Evolutionary conservation across 2,329 filamentous ascomycete species (phyloP).

Genomic region (Arthrocladium fulminans): DNA sequence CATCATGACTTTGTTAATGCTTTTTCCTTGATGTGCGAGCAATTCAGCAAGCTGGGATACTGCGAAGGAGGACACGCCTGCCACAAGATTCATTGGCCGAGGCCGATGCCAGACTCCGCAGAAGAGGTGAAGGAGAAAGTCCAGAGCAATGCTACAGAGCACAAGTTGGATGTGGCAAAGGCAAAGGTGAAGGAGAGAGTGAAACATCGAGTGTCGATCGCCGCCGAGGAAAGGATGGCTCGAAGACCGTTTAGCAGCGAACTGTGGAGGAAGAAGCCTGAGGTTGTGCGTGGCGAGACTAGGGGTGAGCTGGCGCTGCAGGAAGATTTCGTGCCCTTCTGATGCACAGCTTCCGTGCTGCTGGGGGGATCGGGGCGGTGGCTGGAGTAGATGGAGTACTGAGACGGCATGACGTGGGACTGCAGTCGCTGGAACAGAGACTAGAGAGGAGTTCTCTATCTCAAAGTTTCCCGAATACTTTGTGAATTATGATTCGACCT

Average conservation of each 20-base stretch:
- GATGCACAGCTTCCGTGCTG: background rate
- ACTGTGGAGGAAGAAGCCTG: background rate
- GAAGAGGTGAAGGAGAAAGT: background rate
- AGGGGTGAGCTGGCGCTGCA: slow-evolving; percentile 6
- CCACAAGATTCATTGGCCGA: slow-evolving; percentile 5
- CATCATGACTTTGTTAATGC: slow-evolving; percentile 1
- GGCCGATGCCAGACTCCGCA: background rate
- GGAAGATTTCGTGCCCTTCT: slow-evolving; percentile 8
- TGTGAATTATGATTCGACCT: too few species aligned
- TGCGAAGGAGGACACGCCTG: background rate
- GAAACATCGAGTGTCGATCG: background rate
- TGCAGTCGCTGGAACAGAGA: too few species aligned
- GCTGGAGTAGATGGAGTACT: too few species aligned
- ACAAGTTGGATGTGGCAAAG: slow-evolving; percentile 1
- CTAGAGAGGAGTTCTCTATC: too few species aligned
- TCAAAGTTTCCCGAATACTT: too few species aligned
- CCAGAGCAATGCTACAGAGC: background rate
- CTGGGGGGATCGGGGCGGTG: too few species aligned
- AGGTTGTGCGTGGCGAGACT: slow-evolving; percentile 2
- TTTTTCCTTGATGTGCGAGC: background rate
- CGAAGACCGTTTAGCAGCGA: background rate
- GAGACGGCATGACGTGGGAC: too few species aligned
- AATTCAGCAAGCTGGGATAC: slow-evolving; percentile 2
- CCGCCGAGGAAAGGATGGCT: background rate
- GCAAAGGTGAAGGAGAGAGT: background rate